Percentiles rank a stretch among this genome's conserved stretches.
phyloP scores from a whole-genome alignment of 441 rosid species.

The Bocquillonia castaneifolia region DNA sequence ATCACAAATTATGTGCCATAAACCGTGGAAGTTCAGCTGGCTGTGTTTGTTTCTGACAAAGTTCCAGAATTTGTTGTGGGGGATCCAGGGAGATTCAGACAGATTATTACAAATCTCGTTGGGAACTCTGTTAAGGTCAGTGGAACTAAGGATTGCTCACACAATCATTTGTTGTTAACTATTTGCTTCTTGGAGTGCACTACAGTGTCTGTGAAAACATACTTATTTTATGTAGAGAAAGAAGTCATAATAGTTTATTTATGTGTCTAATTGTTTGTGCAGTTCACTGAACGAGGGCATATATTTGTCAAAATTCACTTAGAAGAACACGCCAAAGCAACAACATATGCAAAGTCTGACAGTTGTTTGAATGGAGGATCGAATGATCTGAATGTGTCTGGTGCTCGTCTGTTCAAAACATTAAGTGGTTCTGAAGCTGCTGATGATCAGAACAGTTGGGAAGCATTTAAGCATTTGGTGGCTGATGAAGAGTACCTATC shows the following conservation, averaged over 20 bases:
- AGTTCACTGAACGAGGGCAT: constrained; percentile 94
- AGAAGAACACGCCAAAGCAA: constrained; percentile 48
- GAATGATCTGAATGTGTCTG: constrained; percentile 34
- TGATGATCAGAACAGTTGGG: constrained; percentile 80
- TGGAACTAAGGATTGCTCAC: constrained; percentile 28
- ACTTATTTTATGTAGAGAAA: background rate
- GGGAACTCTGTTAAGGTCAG: constrained; percentile 95
- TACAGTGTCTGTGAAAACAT: background rate
- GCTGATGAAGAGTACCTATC: constrained; percentile 38
- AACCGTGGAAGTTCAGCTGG: constrained; percentile 54
- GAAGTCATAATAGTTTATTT: background rate
- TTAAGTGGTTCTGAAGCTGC: constrained; percentile 89
- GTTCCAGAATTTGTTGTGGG: constrained; percentile 82
- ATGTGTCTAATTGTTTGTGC: constrained; percentile 24
- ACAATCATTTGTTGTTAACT: background rate
- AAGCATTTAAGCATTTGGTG: constrained; percentile 58
- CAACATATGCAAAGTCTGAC: constrained; percentile 35
- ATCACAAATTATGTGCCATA: constrained; percentile 20
- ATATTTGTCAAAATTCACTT: constrained; percentile 81
- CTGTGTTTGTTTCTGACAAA: constrained; percentile 77
- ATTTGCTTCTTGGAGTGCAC: background rate
- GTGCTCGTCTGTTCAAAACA: constrained; percentile 47
- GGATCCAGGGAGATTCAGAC: constrained; percentile 94
- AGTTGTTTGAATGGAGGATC: constrained; percentile 43
- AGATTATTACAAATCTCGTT: constrained; percentile 86